Conservation (phyloP, 225 moss, liverwort and hornwort genomes). For the Pseudisothecium myosuroides region DNA sequence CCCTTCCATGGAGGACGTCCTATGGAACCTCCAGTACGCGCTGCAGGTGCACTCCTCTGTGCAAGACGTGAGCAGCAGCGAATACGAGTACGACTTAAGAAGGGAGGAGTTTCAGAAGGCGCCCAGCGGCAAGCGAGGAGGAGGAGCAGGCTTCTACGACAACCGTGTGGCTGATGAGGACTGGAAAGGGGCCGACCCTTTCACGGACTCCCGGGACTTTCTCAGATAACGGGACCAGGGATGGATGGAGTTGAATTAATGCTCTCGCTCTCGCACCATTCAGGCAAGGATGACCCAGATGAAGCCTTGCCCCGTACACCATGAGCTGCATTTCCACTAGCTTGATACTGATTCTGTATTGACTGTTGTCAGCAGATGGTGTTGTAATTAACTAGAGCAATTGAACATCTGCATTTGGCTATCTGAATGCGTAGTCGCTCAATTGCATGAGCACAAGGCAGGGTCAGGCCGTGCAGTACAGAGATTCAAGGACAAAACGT, state of each 20-base stretch:
- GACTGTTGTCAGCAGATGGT: background rate
- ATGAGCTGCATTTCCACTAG: background rate
- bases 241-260: background rate
- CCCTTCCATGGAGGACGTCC: slow-evolving; percentile 96
- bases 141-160: slow-evolving; percentile 18
- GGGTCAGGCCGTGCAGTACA: background rate
- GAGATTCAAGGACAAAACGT: background rate
- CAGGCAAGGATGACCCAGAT: background rate
- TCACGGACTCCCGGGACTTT: slow-evolving; percentile 18
- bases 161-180: slow-evolving; percentile 37
- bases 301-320: background rate
- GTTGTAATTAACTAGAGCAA: background rate
- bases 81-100: slow-evolving; percentile 21
- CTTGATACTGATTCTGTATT: background rate
- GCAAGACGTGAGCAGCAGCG: background rate
- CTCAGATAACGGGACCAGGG: background rate
- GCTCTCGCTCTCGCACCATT: background rate
- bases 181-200: slow-evolving; percentile 27
- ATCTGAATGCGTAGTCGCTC: background rate
- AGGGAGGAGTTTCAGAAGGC: slow-evolving; percentile 50
- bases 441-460: background rate
- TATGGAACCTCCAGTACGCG: slow-evolving; percentile 98
- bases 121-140: slow-evolving; percentile 15
- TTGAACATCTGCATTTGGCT: background rate
- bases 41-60: slow-evolving; percentile 75